Evolutionary conservation across 1,139 yeast species (phyloP), one percentile per base, ranked within the genome.

Genomic region (Nakaseomyces nivariensis): DNA sequence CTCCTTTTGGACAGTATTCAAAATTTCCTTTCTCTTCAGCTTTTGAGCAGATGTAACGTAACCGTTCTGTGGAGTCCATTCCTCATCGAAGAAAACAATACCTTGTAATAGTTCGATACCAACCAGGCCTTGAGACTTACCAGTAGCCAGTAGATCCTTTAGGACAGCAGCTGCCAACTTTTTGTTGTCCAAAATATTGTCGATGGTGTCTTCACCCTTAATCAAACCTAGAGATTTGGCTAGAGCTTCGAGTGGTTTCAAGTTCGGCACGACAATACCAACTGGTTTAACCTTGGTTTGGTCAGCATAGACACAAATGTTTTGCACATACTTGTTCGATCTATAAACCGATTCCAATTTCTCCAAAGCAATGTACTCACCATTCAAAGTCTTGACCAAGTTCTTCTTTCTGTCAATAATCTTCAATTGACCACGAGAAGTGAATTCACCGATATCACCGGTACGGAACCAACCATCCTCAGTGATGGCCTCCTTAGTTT

Each of bases 61-160:
- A 1, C 97, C 97, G 64, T 83, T 87, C 69, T 88, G 95, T 46
- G 98, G 97, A 47, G 97, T 90, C 97, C 98, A 94, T 72, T 94
- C 99, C 47, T 83, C 90, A 58, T 85, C 92, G 54, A 82, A 77
- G 52, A 94, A 68, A 24, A 85, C 89, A 54, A 85, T 75, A 58
- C 92, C 95, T 58, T 80, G 81, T 54, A 94, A 68, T 56, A 90
- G 73, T 70, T 94, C 98, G 59, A 89, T 90, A 53, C 96, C 96
- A 53, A 70, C 75, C 58, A 94, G 77, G 9, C 95, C 96, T 65
- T 83, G 90, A 33, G 77, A 61, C 68, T 78, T 82, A 61, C 92
- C 99, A 13, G 97, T 86, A 34, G 76, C 75, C 49, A 85, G 62
- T 56, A 94, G 70, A 31, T 81, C 72, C 60, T 81, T 75, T 53